Evolutionary conservation across 2,329 filamentous ascomycete species (phyloP), one percentile per base, ranked within the genome.

Genomic region (Tolypocladium cylindrosporum): DNA sequence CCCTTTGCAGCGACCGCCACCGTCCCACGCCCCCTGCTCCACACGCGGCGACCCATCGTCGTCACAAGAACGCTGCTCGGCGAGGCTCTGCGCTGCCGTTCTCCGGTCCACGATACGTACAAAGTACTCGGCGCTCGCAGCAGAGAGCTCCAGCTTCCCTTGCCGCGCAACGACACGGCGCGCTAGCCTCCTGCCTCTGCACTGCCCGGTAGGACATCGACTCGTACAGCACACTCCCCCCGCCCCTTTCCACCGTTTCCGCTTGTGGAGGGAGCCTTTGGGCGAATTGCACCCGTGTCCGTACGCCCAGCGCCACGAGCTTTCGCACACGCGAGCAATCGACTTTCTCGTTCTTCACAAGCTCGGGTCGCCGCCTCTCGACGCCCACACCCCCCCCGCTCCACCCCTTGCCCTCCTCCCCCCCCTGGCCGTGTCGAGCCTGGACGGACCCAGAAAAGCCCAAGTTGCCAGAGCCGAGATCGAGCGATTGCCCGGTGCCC

Each of bases 1-100:
- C 55, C 55, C 54, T 59, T 57, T 60, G 61, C 61, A 60, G 57
- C 58, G 60, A 57, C 59, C 59, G 59, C 55, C 57, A 58, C 58
- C 56, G 31, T 31, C 50, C 50, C 42, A 57, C 27, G 34, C 51
- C 51, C 14, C 36, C 31, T 39, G 51, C 19, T 27, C 51, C 51
- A 42, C 52, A 40, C 11, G 8, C 52, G 36, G 52, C 36, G 41
- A 37, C 52, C 31, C 43, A n/a, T n/a, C 40, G 13, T 24, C 21
- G 43, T 45, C 21, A 45, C 43, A 14, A 14, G 41, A 24, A 45
- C 39, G 13, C 5, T 5, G 16, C 39, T 19, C 4, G 3, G 43
- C 43, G 43, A 48, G 43, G 43, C 43, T 48, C 43, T 4, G 43
- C 24, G 43, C n/a, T 37, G 31, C 50, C 37, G 2, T 53, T 31